These are phyloP conservation scores for Rheum nobile DNA, from an alignment of 148 eudicot species.

Conservation along the genomic window DNA sequence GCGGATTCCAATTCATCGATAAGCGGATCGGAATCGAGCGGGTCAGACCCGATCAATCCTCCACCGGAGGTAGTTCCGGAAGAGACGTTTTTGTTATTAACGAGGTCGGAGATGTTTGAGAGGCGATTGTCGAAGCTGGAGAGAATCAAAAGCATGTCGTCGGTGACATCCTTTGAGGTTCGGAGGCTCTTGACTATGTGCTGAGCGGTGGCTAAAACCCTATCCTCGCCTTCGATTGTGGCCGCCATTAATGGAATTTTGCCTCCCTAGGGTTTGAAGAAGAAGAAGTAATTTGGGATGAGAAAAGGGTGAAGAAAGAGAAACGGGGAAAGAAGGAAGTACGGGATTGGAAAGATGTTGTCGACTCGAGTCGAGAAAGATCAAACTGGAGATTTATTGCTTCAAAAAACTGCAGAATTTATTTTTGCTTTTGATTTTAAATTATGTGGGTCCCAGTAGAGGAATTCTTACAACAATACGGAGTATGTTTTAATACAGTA, in stretches of 20 bases:
- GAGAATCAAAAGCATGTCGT: constrained; percentile 72
- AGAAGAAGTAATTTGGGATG: neutral
- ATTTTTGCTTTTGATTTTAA: neutral
- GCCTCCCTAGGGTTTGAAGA: neutral
- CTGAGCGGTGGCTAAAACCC: constrained; percentile 88
- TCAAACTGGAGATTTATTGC: neutral
- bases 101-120: constrained; percentile 43
- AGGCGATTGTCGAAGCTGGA: constrained; percentile 80
- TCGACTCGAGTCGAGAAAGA: neutral
- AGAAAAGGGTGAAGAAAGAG: neutral
- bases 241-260: constrained; percentile 21
- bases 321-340: neutral
- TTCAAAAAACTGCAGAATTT: neutral
- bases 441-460: neutral
- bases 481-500: too few species aligned
- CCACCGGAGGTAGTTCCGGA: neutral
- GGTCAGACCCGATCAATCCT: neutral
- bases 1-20: constrained; percentile 34
- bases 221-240: constrained; percentile 65
- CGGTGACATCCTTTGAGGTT: constrained; percentile 49
- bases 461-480: neutral
- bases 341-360: neutral
- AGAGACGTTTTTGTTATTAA: constrained; percentile 3
- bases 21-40: neutral
- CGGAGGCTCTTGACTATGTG: constrained; percentile 63